Conservation (phyloP, 2,329 filamentous ascomycete species). For the Paraconiothyrium sp. region DNA sequence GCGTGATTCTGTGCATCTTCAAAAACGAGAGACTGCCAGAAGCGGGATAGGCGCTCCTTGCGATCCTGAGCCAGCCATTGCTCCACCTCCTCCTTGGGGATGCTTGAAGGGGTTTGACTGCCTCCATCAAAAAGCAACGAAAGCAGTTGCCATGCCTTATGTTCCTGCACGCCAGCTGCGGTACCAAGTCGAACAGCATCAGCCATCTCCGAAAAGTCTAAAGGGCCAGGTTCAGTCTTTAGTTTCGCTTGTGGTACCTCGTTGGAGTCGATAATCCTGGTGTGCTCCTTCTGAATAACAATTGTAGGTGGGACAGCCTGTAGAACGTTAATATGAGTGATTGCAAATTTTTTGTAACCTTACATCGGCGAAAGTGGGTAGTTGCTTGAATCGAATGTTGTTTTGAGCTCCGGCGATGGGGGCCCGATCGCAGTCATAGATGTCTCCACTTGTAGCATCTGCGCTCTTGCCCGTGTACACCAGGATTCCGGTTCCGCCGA, state of each 20-base stretch:
- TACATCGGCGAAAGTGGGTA: conserved; percentile 60
- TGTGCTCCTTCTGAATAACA: conserved; percentile 64
- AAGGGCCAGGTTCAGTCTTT: conserved; percentile 56
- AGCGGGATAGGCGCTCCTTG: conserved; percentile 73
- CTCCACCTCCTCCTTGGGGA: conserved; percentile 54
- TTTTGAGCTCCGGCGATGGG: conserved; percentile 70
- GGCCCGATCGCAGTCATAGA: conserved; percentile 64
- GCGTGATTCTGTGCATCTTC: conserved; percentile 56
- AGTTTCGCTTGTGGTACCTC: conserved; percentile 69
- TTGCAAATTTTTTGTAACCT: conserved; percentile 24
- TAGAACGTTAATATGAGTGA: conserved; percentile 5
- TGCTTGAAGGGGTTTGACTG: conserved; percentile 44
- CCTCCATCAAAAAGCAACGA: conserved; percentile 83
- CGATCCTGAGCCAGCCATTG: conserved; percentile 51
- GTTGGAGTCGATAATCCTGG: conserved; percentile 54
- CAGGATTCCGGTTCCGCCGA: conserved; percentile 78
- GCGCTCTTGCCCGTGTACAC: conserved; percentile 66
- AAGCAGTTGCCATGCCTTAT: conserved; percentile 83
- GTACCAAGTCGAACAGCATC: conserved; percentile 51
- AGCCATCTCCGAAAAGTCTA: conserved; percentile 63
- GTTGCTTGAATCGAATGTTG: conserved; percentile 71
- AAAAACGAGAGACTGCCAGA: conserved; percentile 63
- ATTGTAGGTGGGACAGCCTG: conserved; percentile 67
- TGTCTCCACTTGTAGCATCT: conserved; percentile 55
- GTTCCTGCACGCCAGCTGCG: conserved; percentile 65